Percentiles rank a stretch among this genome's conserved stretches.
These are phyloP conservation scores for Ceratobasidium papillatum DNA, from an alignment of 1,284 basidiomycete genomes.

Conservation along the genomic window DNA sequence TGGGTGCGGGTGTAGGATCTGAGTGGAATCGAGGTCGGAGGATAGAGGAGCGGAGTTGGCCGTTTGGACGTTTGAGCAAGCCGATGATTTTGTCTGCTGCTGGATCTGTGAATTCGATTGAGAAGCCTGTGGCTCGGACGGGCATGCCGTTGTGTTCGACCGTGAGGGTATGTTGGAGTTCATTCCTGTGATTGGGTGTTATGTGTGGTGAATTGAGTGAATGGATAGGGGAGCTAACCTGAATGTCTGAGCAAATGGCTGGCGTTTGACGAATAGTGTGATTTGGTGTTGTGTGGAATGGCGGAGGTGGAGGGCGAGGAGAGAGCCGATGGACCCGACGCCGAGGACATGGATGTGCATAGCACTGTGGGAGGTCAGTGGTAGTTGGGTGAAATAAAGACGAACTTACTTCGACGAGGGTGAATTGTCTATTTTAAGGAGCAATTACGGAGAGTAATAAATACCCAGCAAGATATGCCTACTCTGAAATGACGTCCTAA, in stretches of 20 bases:
- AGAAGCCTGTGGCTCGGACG: constrained; percentile 50
- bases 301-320: constrained; percentile 82
- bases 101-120: constrained; percentile 38
- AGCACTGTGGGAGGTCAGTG: neutral
- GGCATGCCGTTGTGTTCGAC: constrained; percentile 56
- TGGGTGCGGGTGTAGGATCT: neutral
- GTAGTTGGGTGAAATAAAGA: neutral
- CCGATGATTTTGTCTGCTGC: constrained; percentile 26
- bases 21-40: constrained; percentile 17
- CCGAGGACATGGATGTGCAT: constrained; percentile 82
- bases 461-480: neutral
- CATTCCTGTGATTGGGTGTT: neutral
- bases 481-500: neutral
- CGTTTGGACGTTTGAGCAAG: constrained; percentile 32
- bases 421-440: neutral
- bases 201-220: neutral
- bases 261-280: constrained; percentile 70
- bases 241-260: constrained; percentile 52
- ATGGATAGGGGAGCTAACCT: constrained; percentile 32
- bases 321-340: constrained; percentile 81
- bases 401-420: constrained; percentile 6
- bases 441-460: neutral
- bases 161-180: constrained; percentile 44
- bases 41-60: constrained; percentile 35
- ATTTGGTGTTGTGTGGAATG: constrained; percentile 66